A percentile compares a stretch with the other conserved stretches of the same genome.
Evolutionary conservation across 371 early-diverging fungal species (phyloP).

Genomic region (Mortierella sp.): DNA sequence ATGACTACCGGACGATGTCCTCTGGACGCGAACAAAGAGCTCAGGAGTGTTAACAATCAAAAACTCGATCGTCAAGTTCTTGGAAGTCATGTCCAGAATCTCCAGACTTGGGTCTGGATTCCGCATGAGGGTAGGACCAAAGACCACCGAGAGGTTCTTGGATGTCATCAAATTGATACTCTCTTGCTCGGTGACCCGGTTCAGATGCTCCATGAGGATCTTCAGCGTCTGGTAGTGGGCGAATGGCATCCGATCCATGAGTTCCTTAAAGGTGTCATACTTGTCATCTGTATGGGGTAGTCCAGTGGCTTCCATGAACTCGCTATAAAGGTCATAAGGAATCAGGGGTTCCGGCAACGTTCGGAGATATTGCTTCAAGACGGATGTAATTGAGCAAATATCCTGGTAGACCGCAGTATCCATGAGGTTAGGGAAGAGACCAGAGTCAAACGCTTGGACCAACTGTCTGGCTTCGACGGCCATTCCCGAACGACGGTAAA

Average conservation of each 20-base stretch:
- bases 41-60: conserved; percentile 57
- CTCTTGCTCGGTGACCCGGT: conserved; percentile 66
- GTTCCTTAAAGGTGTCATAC: conserved; percentile 33
- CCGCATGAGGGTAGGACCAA: conserved; percentile 93
- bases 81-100: conserved; percentile 83
- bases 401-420: conserved; percentile 69
- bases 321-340: conserved; percentile 80
- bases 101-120: conserved; percentile 76
- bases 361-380: conserved; percentile 95
- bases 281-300: conserved; percentile 48
- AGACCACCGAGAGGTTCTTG: conserved; percentile 92
- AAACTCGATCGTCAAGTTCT: conserved; percentile 81
- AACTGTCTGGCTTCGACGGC: conserved; percentile 84
- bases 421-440: conserved; percentile 64
- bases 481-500: conserved; percentile 95
- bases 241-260: conserved; percentile 69
- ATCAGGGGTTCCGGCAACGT: conserved; percentile 93
- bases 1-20: neutral
- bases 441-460: conserved; percentile 57
- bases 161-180: conserved; percentile 89
- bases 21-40: conserved; percentile 18
- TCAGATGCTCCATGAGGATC: conserved; percentile 74
- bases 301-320: conserved; percentile 81
- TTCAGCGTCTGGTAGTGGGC: conserved; percentile 71
- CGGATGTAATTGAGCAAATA: conserved; percentile 87